Conservation (phyloP, 2,329 filamentous ascomycete species). For the Chaetomium sp. region DNA sequence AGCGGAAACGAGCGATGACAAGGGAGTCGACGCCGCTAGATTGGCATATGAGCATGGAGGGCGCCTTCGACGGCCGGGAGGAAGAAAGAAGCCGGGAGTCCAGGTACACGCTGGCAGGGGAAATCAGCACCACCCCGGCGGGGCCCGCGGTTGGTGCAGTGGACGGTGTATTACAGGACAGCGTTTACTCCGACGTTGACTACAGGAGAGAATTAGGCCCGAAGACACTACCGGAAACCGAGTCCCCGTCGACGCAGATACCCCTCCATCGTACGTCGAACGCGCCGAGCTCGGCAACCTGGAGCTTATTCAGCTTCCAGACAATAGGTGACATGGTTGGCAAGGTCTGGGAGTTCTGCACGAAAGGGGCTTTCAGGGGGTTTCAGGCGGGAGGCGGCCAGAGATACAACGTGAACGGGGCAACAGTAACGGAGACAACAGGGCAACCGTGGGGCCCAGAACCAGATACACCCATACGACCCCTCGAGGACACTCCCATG, state of each 20-base stretch:
- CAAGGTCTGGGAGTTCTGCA: slow-evolving; percentile 86
- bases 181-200: slow-evolving; percentile 59
- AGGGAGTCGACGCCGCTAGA: slow-evolving; percentile 42
- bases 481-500: slow-evolving; percentile 22
- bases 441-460: slow-evolving; percentile 37
- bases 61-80: slow-evolving; percentile 33
- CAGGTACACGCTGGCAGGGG: slow-evolving; percentile 56
- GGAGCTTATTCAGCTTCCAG: slow-evolving; percentile 61
- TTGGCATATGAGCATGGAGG: slow-evolving; percentile 40
- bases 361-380: slow-evolving; percentile 70
- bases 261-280: slow-evolving; percentile 33
- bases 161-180: slow-evolving; percentile 51
- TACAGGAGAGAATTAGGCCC: slow-evolving; percentile 57
- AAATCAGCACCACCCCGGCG: slow-evolving; percentile 53
- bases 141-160: slow-evolving; percentile 37
- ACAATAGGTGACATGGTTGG: slow-evolving; percentile 70
- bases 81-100: slow-evolving; percentile 32
- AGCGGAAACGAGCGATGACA: slow-evolving; percentile 55
- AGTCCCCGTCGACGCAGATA: slow-evolving; percentile 40
- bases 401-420: slow-evolving; percentile 61
- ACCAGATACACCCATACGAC: slow-evolving; percentile 37
- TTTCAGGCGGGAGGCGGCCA: slow-evolving; percentile 84
- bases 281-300: slow-evolving; percentile 40
- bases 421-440: slow-evolving; percentile 34
- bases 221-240: slow-evolving; percentile 45